Conservation (phyloP, 2,329 filamentous ascomycete species). For the Fusarium praegraminearum region DNA sequence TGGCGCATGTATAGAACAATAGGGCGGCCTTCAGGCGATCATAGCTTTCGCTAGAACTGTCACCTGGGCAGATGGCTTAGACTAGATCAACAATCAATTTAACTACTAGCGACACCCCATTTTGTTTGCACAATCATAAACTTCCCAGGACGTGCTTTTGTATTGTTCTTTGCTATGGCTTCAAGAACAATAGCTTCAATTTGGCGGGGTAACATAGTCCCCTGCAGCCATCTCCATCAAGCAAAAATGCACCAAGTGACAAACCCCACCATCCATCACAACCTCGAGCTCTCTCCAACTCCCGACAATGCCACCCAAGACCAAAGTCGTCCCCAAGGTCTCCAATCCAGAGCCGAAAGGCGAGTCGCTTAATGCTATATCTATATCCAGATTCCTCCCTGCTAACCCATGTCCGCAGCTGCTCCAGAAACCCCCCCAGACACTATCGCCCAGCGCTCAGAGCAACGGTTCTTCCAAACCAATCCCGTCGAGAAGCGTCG, state of each 20-base stretch:
- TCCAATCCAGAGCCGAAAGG: conserved; percentile 42
- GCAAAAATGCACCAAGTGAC: conserved; percentile 39
- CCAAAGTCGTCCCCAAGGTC: conserved; percentile 53
- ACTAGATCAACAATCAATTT: conserved; percentile 14
- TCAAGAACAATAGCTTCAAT: conserved; percentile 42
- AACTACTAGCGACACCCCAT: conserved; percentile 1
- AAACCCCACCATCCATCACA: conserved; percentile 48
- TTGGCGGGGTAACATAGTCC: conserved; percentile 45
- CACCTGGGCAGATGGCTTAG: background rate
- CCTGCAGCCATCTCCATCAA: conserved; percentile 29
- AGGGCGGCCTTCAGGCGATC: background rate
- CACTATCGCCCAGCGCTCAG: conserved; percentile 63
- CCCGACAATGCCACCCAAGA: conserved; percentile 54
- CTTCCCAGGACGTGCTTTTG: conserved; percentile 3
- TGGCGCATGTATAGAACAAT: conserved; percentile 15
- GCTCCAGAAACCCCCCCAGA: conserved; percentile 53
- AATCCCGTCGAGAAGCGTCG: conserved; percentile 62
- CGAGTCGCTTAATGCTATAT: background rate
- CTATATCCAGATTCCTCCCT: background rate
- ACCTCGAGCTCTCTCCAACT: conserved; percentile 40
- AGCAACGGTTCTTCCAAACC: conserved; percentile 62
- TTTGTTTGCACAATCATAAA: conserved; percentile 6
- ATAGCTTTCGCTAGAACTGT: background rate
- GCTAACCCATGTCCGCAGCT: conserved; percentile 24
- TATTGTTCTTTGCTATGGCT: conserved; percentile 34